Evolutionary conservation across 108 stramenopile genomes (phyloP).

Genomic region (Skeletonema menzelii): DNA sequence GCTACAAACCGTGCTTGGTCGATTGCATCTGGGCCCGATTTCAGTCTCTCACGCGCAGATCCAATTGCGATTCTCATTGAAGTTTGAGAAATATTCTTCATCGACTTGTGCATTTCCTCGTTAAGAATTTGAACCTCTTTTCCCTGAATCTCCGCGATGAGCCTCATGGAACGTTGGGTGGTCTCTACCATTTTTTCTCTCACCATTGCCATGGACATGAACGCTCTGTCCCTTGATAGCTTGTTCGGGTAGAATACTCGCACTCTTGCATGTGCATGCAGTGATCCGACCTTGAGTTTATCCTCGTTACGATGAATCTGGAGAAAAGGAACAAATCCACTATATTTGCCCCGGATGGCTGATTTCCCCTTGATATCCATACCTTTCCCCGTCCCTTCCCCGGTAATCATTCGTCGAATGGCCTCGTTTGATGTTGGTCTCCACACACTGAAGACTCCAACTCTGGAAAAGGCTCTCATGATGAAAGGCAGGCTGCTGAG

Average conservation of each 20-base stretch:
- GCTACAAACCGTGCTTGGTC: too few relatives aligned
- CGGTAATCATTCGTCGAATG: too few relatives aligned
- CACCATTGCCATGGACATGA: not conserved
- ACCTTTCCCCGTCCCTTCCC: too few relatives aligned
- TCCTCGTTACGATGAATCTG: slow-evolving; percentile 12
- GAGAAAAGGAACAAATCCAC: slow-evolving; percentile 13
- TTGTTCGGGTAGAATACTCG: slow-evolving; percentile 4
- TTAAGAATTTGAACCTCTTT: not conserved
- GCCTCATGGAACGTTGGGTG: not conserved
- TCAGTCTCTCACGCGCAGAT: too few relatives aligned
- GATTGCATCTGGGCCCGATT: too few relatives aligned
- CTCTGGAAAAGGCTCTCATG: not conserved
- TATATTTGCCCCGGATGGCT: slow-evolving; percentile 2
- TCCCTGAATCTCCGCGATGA: not conserved
- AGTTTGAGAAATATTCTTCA: not conserved
- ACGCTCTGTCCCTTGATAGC: not conserved
- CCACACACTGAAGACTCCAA: slow-evolving; percentile 4
- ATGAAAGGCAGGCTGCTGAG: not conserved
- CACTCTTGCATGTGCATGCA: not conserved
- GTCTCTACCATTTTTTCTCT: not conserved
- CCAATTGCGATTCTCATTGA: too few relatives aligned
- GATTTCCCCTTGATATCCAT: too few relatives aligned
- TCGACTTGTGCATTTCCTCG: not conserved
- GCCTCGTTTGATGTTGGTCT: too few relatives aligned
- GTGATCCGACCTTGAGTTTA: not conserved